Evolutionary conservation across 352 stramenopile genomes (phyloP), one percentile per base, ranked within the genome.

Genomic region (Pythium volutum): DNA sequence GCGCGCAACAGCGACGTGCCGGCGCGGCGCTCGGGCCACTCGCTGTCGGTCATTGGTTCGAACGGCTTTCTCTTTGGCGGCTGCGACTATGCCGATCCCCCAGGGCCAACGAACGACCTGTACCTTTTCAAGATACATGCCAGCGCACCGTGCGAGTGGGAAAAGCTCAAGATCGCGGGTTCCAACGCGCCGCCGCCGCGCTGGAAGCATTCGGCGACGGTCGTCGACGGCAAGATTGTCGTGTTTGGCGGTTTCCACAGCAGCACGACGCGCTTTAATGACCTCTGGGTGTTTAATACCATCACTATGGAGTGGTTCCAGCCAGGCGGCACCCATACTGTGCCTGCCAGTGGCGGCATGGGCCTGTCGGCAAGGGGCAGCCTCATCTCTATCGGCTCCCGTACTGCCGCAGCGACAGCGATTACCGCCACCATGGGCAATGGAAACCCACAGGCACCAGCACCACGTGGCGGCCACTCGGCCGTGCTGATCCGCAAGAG

Each of bases 271-370:
- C 80, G 93, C 10, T 97, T 98, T 48, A 98, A 98, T 54, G 96
- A 99, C 68, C 55, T 98, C n/a, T 99, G 96, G 95, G 69, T 98
- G 45, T 97, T 98, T 64, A 97, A 98, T 53, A 91, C 93, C 12
- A 91, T 93, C 66, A 97, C 77, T 22, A 86, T 98, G 67, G 85
- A 90, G 50, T 99, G 96, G 96, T 80, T 67, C 6, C 89, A 97
- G 57, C 52, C 66, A 20, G 72, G 67, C 11, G 39, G 23, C 2
- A 25, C 23, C 3, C n/a, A n/a, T n/a, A n/a, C 31, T 0, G 12
- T 9, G 7, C 18, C 16, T 18, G 41, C 29, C 29, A 34, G 31
- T 0, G 20, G 26, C 26, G 74, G 77, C 5, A 74, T 64, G 29
- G 84, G 64, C 27, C 84, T 88, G 49, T 74, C 75, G 47, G 80